A percentile compares a stretch with the other conserved stretches of the same genome.
Conservation (phyloP, 345 rosid species). For the Angophora floribunda region DNA sequence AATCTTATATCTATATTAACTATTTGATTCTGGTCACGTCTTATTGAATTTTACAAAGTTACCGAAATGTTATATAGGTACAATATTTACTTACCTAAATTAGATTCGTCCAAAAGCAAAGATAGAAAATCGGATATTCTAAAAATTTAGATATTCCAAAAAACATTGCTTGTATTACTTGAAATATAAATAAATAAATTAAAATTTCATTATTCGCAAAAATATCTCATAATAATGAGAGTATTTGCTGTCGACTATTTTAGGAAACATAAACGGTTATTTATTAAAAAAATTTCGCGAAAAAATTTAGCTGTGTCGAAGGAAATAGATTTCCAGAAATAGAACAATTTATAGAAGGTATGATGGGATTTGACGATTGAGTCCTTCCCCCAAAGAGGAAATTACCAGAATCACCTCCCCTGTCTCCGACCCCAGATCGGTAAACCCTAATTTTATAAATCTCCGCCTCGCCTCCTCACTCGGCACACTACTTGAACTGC, state of each 20-base stretch:
- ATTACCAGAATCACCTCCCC: neutral
- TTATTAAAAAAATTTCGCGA: too few species aligned
- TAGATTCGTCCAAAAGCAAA: neutral
- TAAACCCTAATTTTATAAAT: neutral
- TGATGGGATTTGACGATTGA: neutral
- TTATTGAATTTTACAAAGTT: neutral
- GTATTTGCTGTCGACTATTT: neutral
- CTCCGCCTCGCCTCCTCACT: neutral
- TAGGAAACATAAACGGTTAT: accelerated
- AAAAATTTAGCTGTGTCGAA: too few species aligned
- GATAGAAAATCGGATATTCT: too few species aligned
- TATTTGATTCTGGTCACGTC: neutral
- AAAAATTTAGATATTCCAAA: neutral
- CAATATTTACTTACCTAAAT: neutral
- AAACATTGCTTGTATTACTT: too few species aligned
- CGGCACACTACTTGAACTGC: neutral
- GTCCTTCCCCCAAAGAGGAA: neutral
- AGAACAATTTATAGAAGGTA: neutral
- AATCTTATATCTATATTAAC: neutral
- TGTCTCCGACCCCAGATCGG: neutral
- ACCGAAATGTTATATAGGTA: neutral
- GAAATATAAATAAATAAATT: too few species aligned
- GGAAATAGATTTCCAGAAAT: neutral
- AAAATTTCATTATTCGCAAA: accelerated
- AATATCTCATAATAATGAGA: accelerated